Conservation (phyloP, 83 land plant species). For the Picea abies region DNA sequence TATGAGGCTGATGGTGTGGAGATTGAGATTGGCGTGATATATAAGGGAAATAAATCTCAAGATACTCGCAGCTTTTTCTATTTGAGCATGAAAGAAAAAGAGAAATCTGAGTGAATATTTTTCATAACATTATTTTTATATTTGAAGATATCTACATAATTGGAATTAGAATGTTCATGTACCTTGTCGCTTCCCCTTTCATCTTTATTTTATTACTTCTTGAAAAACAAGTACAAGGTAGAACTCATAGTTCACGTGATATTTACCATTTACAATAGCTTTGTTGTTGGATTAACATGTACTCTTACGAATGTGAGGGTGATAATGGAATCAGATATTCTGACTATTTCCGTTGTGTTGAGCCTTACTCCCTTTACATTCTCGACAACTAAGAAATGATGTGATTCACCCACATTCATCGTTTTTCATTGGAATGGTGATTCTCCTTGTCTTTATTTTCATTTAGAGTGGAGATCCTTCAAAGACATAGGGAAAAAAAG, state of each 20-base stretch:
- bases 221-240: conserved; percentile 59
- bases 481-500: too few species aligned
- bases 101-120: too few species aligned
- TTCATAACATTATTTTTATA: too few species aligned
- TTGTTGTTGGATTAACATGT: conserved; percentile 75
- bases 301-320: conserved; percentile 70
- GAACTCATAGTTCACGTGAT: conserved; percentile 71
- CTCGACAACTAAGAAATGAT: conserved; percentile 50
- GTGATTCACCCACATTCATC: conserved; percentile 44
- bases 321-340: conserved; percentile 70
- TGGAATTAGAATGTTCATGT: conserved; percentile 38
- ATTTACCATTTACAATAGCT: conserved; percentile 70
- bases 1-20: too few species aligned
- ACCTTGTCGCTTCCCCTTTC: conserved; percentile 10
- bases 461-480: too few species aligned
- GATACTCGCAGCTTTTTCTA: too few species aligned
- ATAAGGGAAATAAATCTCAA: too few species aligned
- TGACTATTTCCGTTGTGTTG: conserved; percentile 72
- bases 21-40: too few species aligned
- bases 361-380: conserved; percentile 40
- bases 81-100: too few species aligned
- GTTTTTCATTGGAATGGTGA: conserved; percentile 61
- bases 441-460: not conserved
- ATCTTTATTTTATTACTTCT: conserved; percentile 38
- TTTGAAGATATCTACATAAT: not conserved